phyloP scores from a whole-genome alignment of 2,329 filamentous ascomycete genomes.

The Scytalidium sp. region DNA sequence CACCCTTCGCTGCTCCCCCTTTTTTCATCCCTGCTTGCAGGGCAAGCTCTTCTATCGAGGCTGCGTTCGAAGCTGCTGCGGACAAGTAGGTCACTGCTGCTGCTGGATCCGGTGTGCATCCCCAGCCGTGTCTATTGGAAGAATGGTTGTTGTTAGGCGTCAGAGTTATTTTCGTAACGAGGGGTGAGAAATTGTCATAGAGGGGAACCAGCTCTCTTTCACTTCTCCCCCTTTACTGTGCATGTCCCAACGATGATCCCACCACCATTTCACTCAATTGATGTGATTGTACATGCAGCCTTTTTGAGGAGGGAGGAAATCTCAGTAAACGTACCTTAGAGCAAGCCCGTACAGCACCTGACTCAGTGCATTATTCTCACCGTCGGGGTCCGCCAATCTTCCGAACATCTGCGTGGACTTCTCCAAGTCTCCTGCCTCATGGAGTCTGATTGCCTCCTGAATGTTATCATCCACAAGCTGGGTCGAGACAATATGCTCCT shows the following conservation, averaged over 20 bases:
- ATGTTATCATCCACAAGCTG: conserved; percentile 67
- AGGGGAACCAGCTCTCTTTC: conserved; percentile 6
- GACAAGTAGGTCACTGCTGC: conserved; percentile 82
- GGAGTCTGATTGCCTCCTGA: conserved; percentile 90
- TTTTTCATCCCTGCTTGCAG: conserved; percentile 86
- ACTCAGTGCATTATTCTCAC: conserved; percentile 87
- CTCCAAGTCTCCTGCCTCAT: conserved; percentile 79
- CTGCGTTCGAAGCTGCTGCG: conserved; percentile 85
- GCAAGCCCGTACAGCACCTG: conserved; percentile 96
- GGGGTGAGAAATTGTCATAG: conserved; percentile 11
- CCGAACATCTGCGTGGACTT: conserved; percentile 84
- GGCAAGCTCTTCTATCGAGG: conserved; percentile 80
- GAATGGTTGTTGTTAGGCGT: conserved; percentile 7
- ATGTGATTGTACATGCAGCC: too few species aligned
- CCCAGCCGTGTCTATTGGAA: conserved; percentile 79
- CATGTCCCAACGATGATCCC: too few species aligned
- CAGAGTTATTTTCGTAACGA: conserved; percentile 12
- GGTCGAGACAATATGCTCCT: conserved; percentile 38
- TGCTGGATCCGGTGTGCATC: conserved; percentile 68
- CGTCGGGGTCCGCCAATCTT: conserved; percentile 75
- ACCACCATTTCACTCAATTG: too few species aligned
- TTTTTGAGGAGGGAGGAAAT: background rate
- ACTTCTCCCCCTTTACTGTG: background rate
- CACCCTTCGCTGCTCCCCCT: conserved; percentile 91
- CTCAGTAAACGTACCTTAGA: conserved; percentile 63